Conservation (phyloP, 441 rosid species). For the Corymbia calophylla region DNA sequence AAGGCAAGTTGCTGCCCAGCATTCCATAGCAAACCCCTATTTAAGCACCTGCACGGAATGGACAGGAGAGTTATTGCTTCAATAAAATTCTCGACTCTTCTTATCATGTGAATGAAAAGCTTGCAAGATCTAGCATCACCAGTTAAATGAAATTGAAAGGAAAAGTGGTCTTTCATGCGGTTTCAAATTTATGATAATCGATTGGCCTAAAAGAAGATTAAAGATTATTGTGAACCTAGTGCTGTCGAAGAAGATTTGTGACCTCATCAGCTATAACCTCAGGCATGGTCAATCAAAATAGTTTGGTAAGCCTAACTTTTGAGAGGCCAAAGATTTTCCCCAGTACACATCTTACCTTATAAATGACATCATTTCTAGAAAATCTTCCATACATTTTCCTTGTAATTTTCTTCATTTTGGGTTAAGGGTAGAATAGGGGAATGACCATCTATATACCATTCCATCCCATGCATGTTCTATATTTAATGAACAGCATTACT, state of each 20-base stretch:
- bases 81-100: not conserved
- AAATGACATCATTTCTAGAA: not conserved
- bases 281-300: not conserved
- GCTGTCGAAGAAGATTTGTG: not conserved
- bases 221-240: not conserved
- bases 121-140: not conserved
- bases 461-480: not conserved
- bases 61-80: not conserved
- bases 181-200: not conserved
- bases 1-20: slow-evolving; percentile 18
- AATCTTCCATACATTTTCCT: not conserved
- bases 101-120: not conserved
- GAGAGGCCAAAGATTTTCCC: not conserved
- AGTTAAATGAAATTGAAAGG: not conserved
- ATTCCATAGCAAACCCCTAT: slow-evolving; percentile 62
- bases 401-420: not conserved
- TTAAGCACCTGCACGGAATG: slow-evolving; percentile 34
- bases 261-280: not conserved
- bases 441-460: not conserved
- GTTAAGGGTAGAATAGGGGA: not conserved
- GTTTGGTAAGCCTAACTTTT: not conserved
- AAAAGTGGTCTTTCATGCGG: not conserved
- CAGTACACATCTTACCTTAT: not conserved
- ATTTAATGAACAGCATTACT: not conserved
- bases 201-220: not conserved